Base-by-base conservation (phyloP, 83 land plant species). In the Diphasiastrum complanatum region DNA sequence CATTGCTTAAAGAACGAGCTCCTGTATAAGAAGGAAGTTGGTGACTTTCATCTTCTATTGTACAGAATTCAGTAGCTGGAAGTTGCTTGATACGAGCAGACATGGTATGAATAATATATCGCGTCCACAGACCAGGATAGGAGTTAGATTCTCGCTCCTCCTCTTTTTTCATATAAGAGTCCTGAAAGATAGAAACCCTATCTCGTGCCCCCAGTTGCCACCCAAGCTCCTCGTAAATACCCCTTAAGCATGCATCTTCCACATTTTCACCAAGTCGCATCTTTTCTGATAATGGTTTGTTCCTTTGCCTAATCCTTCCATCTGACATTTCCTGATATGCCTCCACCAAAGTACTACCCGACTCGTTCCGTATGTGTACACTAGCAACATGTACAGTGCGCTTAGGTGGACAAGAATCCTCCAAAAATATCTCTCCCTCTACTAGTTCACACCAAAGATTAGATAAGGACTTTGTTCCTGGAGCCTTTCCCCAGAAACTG, bases 321-420 rank as follows among this genome's bases (percentile, higher is more conserved):
- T 54, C 58, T 4, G 58, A 28, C 58, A 54, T 54, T 25, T 54
- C 58, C 58, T 54, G 58, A 33, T 54, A 54, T 4, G 58, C 58
- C n/a, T 54, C 58, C 58, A 54, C 34, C 36, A 54, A 33, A 22
- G 6, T 23, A 28, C 29, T n/a, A 28, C 58, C 58, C 4, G 11
- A 4, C 6, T 54, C 58, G n/a, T 54, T 54, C 33, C 5, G 6
- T 22, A 54, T 54, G 10, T 26, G 58, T 11, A 54, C 58, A 28
- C 58, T 54, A 5, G 58, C 58, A n/a, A 54, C 58, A 28, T 54
- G 29, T 5, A 54, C 58, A 25, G 33, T 54, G n/a, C 58, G 29
- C 58, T 54, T 54, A 14, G 58, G 58, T 5, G 58, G 58, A 8
- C 33, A 4, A 14, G 58, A 54, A 28, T 54, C 58, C 58, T 54